These are phyloP conservation scores for Sporothrix luriei DNA, from an alignment of 2,329 filamentous ascomycete genomes.

Conservation along the genomic window DNA sequence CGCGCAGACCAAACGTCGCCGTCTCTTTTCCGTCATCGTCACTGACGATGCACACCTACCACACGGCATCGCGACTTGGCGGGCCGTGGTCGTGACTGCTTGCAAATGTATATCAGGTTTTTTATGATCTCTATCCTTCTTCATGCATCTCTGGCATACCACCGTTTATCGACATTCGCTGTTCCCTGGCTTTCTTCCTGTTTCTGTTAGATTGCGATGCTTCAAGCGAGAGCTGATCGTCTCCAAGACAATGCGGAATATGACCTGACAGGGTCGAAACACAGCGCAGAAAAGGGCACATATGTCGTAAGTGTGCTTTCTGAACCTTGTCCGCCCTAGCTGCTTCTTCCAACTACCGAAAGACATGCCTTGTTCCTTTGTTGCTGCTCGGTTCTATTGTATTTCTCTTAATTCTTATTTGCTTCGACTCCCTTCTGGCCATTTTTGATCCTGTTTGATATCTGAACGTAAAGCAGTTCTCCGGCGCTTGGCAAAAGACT, in stretches of 20 bases:
- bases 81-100: background rate
- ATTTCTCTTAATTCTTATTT: background rate
- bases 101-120: background rate
- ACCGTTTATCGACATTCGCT: background rate
- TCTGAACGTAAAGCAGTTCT: background rate
- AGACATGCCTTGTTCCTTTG: background rate
- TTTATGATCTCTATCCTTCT: background rate
- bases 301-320: background rate
- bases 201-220: slow-evolving; percentile 26
- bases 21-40: background rate
- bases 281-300: slow-evolving; percentile 8
- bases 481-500: background rate
- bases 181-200: slow-evolving; percentile 3
- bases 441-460: background rate
- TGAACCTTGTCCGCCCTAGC: background rate
- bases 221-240: slow-evolving; percentile 13
- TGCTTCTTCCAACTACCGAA: background rate
- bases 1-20: slow-evolving; percentile 17
- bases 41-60: too few species aligned
- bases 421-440: background rate
- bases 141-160: background rate
- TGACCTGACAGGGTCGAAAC: background rate
- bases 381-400: background rate
- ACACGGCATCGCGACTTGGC: background rate
- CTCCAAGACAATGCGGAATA: slow-evolving; percentile 1